phyloP scores from a whole-genome alignment of 164 flowering plant genomes.

The Chimonanthus salicifolius region DNA sequence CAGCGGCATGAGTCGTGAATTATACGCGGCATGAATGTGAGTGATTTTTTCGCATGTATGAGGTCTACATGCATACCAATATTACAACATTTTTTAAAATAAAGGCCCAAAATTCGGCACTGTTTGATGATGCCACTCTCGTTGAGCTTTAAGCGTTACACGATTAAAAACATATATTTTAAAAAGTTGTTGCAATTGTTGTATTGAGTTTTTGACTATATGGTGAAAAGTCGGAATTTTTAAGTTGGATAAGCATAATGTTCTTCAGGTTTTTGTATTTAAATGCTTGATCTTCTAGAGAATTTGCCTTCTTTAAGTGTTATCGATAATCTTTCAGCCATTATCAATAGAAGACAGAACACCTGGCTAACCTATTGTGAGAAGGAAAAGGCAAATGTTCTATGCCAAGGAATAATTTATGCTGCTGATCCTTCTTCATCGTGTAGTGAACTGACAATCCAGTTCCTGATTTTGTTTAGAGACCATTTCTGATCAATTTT shows the following conservation, averaged over 20 bases:
- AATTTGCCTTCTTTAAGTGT: not conserved
- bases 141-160: not conserved
- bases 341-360: not conserved
- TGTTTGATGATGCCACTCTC: not conserved
- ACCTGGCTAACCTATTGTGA: not conserved
- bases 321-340: not conserved
- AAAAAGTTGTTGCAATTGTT: not conserved
- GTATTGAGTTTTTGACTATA: not conserved
- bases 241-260: not conserved
- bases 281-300: not conserved
- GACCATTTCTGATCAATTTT: too few species aligned
- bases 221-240: not conserved
- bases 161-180: not conserved
- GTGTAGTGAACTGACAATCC: too few species aligned
- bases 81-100: constrained; percentile 14
- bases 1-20: constrained; percentile 24
- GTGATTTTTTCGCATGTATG: constrained; percentile 44
- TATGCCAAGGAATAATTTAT: not conserved
- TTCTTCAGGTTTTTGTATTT: not conserved
- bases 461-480: too few species aligned
- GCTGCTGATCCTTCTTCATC: too few species aligned
- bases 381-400: not conserved
- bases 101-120: not conserved
- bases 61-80: constrained; percentile 20
- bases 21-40: not conserved